phyloP scores from a whole-genome alignment of 2,329 filamentous ascomycete species.

The Septoria linicola region DNA sequence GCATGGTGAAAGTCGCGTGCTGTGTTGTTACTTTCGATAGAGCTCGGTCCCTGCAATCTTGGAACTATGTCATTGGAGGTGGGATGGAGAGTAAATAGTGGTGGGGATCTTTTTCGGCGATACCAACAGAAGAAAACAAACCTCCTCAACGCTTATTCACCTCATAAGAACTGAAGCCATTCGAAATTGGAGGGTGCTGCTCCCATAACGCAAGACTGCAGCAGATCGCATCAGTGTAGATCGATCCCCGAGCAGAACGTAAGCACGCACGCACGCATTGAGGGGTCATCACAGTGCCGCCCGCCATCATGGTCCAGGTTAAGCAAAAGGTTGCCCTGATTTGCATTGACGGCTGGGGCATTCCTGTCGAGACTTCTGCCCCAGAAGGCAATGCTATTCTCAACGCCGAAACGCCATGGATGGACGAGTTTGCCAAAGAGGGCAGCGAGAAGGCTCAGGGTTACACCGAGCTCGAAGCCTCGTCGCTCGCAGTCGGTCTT shows the following conservation, averaged over 20 bases:
- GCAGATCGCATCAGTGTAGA: too few species aligned
- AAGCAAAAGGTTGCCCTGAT: conserved; percentile 72
- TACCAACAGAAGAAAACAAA: not conserved
- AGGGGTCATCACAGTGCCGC: conserved; percentile 6
- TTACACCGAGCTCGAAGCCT: conserved; percentile 91
- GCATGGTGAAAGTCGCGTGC: too few species aligned
- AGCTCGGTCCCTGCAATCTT: not conserved
- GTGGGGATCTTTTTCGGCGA: conserved; percentile 10
- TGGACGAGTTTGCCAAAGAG: conserved; percentile 75
- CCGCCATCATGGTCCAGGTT: conserved; percentile 58
- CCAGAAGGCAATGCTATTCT: conserved; percentile 85
- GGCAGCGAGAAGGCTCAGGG: conserved; percentile 74
- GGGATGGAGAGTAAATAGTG: not conserved
- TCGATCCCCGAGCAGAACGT: too few species aligned
- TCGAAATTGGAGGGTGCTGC: not conserved
- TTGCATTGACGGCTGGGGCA: conserved; percentile 99
- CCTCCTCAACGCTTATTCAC: too few species aligned
- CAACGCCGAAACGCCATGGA: conserved; percentile 86
- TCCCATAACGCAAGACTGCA: too few species aligned
- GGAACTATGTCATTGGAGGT: not conserved
- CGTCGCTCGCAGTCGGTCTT: conserved; percentile 90
- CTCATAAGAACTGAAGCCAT: not conserved
- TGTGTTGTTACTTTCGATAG: too few species aligned
- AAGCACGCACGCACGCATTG: not conserved
- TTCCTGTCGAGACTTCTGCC: conserved; percentile 75